Conservation (phyloP, 805 yeast genomes). For the Starmerella gropengiesseri region DNA sequence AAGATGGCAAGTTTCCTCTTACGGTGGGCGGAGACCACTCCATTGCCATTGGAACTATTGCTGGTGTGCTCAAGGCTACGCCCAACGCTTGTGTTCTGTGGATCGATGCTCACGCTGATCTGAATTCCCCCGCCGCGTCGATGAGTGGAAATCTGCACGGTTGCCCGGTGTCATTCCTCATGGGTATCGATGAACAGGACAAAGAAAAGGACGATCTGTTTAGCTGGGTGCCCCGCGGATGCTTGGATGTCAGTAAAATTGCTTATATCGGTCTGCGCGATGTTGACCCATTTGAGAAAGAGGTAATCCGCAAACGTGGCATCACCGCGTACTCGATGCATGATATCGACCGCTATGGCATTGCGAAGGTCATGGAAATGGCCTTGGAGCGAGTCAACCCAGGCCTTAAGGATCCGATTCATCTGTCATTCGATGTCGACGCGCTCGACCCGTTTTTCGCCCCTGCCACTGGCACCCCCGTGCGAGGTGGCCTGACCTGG, state of each 20-base stretch:
- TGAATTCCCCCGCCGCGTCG: slow-evolving; percentile 76
- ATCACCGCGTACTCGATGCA: slow-evolving; percentile 90
- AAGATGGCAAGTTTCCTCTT: slow-evolving; percentile 49
- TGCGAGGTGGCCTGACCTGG: slow-evolving; percentile 86
- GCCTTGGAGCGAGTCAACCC: slow-evolving; percentile 75
- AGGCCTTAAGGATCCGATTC: slow-evolving; percentile 60
- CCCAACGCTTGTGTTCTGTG: slow-evolving; percentile 87
- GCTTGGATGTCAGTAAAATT: slow-evolving; percentile 55
- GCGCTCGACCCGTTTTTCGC: slow-evolving; percentile 91
- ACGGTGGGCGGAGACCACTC: slow-evolving; percentile 97
- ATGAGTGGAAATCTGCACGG: slow-evolving; percentile 91
- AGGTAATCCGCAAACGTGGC: slow-evolving; percentile 54
- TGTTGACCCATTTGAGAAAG: slow-evolving; percentile 77
- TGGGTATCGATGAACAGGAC: slow-evolving; percentile 65
- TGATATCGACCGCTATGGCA: slow-evolving; percentile 89
- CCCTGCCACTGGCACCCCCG: slow-evolving; percentile 97
- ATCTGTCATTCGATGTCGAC: slow-evolving; percentile 89
- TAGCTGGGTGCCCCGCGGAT: slow-evolving; percentile 60
- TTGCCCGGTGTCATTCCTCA: slow-evolving; percentile 83
- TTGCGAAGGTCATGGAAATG: slow-evolving; percentile 82
- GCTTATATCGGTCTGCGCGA: slow-evolving; percentile 94
- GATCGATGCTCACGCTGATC: slow-evolving; percentile 98
- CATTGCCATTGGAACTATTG: slow-evolving; percentile 84
- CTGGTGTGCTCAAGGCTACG: slow-evolving; percentile 64
- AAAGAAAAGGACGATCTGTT: slow-evolving; percentile 58